Conservation (phyloP, 75 land plant genomes). For the Selaginella moellendorffii region DNA sequence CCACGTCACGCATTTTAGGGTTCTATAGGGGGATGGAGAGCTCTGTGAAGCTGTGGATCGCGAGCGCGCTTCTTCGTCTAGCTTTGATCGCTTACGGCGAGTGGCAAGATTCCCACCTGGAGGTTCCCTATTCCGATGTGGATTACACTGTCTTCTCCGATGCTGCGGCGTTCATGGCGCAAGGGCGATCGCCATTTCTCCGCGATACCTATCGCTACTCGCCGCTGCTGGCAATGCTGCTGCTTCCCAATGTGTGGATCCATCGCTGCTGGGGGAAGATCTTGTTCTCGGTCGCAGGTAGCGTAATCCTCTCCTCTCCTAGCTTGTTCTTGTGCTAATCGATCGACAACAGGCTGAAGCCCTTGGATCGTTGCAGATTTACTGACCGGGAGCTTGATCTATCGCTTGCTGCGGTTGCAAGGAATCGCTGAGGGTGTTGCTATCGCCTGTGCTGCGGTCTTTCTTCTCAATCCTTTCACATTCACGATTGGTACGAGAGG, state of each 20-base stretch:
- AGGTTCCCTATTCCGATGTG: slow-evolving; percentile 87
- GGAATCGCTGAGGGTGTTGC: slow-evolving; percentile 41
- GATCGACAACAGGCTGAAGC: too few relatives aligned
- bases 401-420: slow-evolving; percentile 40
- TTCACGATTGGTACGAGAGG: slow-evolving; percentile 96
- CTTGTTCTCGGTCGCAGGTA: slow-evolving; percentile 86
- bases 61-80: slow-evolving; percentile 18
- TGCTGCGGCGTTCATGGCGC: slow-evolving; percentile 66
- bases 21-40: not conserved
- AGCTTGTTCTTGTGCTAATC: too few relatives aligned
- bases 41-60: not conserved
- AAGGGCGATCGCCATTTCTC: slow-evolving; percentile 58
- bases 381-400: slow-evolving; percentile 60
- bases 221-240: slow-evolving; percentile 60
- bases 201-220: slow-evolving; percentile 82
- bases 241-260: slow-evolving; percentile 49
- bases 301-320: too few relatives aligned
- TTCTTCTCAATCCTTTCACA: slow-evolving; percentile 98
- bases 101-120: slow-evolving; percentile 94
- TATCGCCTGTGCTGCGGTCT: slow-evolving; percentile 36
- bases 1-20: too few relatives aligned
- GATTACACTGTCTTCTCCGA: slow-evolving; percentile 95
- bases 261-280: slow-evolving; percentile 84
- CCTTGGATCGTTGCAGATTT: slow-evolving; percentile 57
- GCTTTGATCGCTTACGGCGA: slow-evolving; percentile 62